Conservation (phyloP, 1,284 basidiomycete species). For the Phaffia rhodozyma region DNA sequence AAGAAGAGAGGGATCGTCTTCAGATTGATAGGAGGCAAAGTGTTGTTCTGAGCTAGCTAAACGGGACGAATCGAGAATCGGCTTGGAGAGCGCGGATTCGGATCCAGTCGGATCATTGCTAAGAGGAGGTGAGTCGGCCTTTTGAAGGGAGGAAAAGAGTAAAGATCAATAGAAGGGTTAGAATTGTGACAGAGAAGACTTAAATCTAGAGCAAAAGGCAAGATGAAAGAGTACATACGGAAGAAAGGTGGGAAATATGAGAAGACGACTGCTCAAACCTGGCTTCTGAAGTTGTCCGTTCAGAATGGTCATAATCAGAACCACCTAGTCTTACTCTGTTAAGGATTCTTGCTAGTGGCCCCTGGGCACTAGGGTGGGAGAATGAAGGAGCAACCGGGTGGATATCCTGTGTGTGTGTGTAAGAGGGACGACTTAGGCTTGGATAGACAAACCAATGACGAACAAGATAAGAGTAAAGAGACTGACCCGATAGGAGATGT, state of each 20-base stretch:
- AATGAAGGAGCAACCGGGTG: no score
- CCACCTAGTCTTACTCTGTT: conserved; percentile 3
- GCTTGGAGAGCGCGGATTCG: conserved; percentile 16
- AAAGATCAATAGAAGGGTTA: neutral
- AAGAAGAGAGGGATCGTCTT: conserved; percentile 16
- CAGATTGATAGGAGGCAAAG: conserved; percentile 5
- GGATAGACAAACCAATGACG: no score
- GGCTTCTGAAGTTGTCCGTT: neutral
- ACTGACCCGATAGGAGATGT: no score
- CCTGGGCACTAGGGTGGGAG: neutral
- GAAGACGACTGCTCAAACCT: neutral
- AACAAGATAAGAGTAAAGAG: no score
- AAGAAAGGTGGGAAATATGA: neutral
- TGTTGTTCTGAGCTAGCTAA: conserved; percentile 5
- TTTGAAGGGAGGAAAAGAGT: no score
- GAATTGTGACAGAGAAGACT: neutral
- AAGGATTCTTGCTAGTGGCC: neutral
- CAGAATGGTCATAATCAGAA: neutral
- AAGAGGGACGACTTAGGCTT: no score
- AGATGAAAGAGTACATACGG: neutral
- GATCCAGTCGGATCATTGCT: neutral
- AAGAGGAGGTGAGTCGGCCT: neutral
- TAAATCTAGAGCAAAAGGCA: neutral
- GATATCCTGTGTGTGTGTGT: no score
- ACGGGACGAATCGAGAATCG: conserved; percentile 10